Base-by-base conservation (phyloP, 192 early-diverging fungal species). In the Dissophora ornata region DNA sequence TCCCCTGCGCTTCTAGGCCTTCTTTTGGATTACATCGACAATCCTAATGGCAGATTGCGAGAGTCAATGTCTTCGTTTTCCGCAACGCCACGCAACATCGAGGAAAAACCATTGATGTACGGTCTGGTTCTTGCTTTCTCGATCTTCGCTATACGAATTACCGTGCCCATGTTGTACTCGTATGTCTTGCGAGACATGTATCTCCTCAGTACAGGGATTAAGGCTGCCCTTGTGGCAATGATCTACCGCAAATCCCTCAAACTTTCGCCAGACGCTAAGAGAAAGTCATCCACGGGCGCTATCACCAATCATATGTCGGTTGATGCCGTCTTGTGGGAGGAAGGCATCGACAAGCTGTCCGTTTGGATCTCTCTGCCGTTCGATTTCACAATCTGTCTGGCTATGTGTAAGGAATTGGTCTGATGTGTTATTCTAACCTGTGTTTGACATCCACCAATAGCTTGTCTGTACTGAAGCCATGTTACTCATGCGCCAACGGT, bases 261-360 rank as follows among this genome's bases (percentile, higher is more conserved):
- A 3, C 53, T 82, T 1, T 71, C 67, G 2, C 81, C 81, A 0
- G 81, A 78, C 19, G 74, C 68, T 12, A 68, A 59, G 19, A 34
- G 69, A 13, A 60, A 67, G 32, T 66, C 69, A 1, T 73, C 62
- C 22, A 65, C 55, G 7, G 81, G 81, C 1, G 58, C 69, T 13
- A 79, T 82, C 32, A 55, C 66, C n/a, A 82, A 82, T 30, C 81
- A 79, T 19, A 73, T 82, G 53, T 66, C 67, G 5, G 81, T 79
- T 2, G 81, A 82, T 61, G 81, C 81, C 13, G 61, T 46, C 0
- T 26, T 38, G 22, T 68, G 70, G 58, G 69, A 73, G 15, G 63
- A 69, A 11, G 69, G 53, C 0, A 28, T 63, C n/a, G 58, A 68
- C 1, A 29, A 42, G 10, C 28, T 82, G 11, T 41, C 65, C 0